Evolutionary conservation across 257 asterid genomes (phyloP), one percentile per base, ranked within the genome.

Genomic region (Primulina eburnea): DNA sequence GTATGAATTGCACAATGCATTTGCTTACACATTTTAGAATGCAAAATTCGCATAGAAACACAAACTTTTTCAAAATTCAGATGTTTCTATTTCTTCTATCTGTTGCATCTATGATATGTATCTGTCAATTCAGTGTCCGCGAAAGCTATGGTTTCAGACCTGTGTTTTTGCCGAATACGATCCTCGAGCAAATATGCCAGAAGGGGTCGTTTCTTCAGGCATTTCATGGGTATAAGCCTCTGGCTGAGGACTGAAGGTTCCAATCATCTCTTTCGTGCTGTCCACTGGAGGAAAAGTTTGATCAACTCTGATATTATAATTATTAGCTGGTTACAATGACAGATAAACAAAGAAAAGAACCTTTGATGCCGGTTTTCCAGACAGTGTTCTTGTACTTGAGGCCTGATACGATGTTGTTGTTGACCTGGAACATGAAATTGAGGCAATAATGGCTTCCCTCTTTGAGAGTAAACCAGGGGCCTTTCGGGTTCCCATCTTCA

Each of bases 361-460:
- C 97, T 79, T 79, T 90, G 68, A 90, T 78, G 71, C 95, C 93
- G 35, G 97, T 80, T 86, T 88, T 86, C 97, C 97, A 89, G 16
- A 87, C 92, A 35, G 76, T 79, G 84, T 84, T 90, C 64, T 81
- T 84, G 82, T 90, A 90, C 72, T 85, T 86, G 80, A 90, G 85
- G 78, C 97, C 97, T 0, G 91, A 83, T 11, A 88, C 91, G 35
- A 90, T 83, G 52, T 90, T 88, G 77, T 90, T 90, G 81, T 75
- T 84, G 70, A 90, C 97, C 79, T 77, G 81, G 73, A 90, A 86
- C 7, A 83, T 79, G 58, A 90, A 88, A 18, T 72, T 77, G 37
- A 88, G 89, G 76, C 79, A 75, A 67, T 90, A 90, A 5, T 65
- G 73, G 83, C 91, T 84, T 61, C 97, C 97, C 77, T 88, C 97